Evolutionary conservation across 768 basidiomycete species (phyloP), one percentile per base, ranked within the genome.

Genomic region (Rhizopogon sp.): DNA sequence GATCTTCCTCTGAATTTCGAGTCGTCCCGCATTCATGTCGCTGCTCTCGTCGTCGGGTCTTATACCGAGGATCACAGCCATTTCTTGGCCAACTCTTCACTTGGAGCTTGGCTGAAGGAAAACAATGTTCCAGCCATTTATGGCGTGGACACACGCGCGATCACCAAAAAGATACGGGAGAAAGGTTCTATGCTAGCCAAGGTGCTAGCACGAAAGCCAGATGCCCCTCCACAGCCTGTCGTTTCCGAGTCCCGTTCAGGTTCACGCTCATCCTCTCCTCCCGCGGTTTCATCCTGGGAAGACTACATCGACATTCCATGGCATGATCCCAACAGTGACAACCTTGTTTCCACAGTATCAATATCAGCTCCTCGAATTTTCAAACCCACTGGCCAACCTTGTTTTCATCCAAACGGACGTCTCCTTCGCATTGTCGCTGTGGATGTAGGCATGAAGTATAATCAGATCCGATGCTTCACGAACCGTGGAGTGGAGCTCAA

Each of bases 371-470:
- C 95, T 2, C 80, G 83, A 39, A 61, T 93, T 14, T 91, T 87
- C 77, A 75, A 77, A 61, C 84, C 90, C 17, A 77, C 77, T 8
- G 69, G 69, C 39, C 66, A 66, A n/a, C 76, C 83, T 22, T 81
- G 75, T 52, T 67, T 82, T 35, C 91, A 97, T 66, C 88, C 91
- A 2, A 85, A 83, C 1, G 91, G 90, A 31, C 83, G 94, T 49
- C 73, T 83, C 0, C 67, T 98, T 31, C 88, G 97, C 57, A 82
- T 99, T 29, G 66, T 99, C 14, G 93, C 93, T 5, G 74, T 98
- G 56, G 97, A 99, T 68, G 96, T 98, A 50, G 97, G 97, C n/a
- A 98, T 98, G 92, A 99, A 99, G 73, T 97, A 90, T 77, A 98
- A 98, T 72, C 97, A 99, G 72, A 94, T 98, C 62, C 83, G 97